These are phyloP conservation scores for Macrocybe gigantea DNA, from an alignment of 768 basidiomycete species.

Conservation along the genomic window DNA sequence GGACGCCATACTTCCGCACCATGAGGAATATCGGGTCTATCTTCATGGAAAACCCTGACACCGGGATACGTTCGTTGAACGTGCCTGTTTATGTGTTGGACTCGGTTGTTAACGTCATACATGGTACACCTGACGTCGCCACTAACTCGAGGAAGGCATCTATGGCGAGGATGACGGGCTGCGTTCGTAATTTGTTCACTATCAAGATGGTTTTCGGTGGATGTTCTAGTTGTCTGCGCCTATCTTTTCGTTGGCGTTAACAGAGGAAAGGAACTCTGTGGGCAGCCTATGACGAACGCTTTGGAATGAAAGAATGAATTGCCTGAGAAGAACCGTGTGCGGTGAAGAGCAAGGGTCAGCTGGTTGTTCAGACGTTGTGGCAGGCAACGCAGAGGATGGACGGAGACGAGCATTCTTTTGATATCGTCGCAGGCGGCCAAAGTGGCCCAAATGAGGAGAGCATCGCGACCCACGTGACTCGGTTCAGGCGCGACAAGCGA, in stretches of 20 bases:
- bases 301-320: background rate
- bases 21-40: constrained; percentile 58
- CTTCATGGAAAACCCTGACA: constrained; percentile 62
- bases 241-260: constrained; percentile 30
- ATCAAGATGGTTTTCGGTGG: constrained; percentile 64
- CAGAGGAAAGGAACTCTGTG: background rate
- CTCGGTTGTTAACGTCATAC: background rate
- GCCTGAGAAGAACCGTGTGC: constrained; percentile 5
- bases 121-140: background rate
- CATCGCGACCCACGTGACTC: constrained; percentile 10
- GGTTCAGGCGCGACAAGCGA: background rate
- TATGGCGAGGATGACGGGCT: constrained; percentile 71
- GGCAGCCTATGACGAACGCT: too few relatives aligned
- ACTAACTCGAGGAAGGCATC: constrained; percentile 66
- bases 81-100: constrained; percentile 33
- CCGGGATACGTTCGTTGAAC: constrained; percentile 52
- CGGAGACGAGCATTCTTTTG: too few relatives aligned
- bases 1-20: constrained; percentile 63
- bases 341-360: background rate
- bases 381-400: too few relatives aligned
- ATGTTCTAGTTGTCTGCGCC: constrained; percentile 23
- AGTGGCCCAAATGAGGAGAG: constrained; percentile 3
- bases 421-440: too few relatives aligned
- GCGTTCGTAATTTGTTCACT: constrained; percentile 77
- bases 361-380: too few relatives aligned